Conservation (phyloP, 2,329 filamentous ascomycete genomes). For the Diaporthe amygdali region DNA sequence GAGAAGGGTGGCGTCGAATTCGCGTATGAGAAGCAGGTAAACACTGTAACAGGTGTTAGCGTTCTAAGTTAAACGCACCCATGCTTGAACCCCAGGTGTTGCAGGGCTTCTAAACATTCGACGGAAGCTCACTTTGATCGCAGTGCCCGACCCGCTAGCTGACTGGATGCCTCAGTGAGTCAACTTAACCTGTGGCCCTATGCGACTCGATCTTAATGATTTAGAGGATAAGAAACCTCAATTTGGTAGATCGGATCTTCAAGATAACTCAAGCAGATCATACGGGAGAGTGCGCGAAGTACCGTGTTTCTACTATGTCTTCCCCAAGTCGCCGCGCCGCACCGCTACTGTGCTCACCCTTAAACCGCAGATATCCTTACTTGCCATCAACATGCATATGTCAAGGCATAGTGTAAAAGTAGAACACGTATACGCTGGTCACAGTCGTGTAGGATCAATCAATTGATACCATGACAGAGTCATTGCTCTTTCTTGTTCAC, state of each 20-base stretch:
- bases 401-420: neutral
- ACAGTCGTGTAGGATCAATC: neutral
- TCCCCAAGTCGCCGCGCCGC: neutral
- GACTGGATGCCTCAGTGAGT: too few relatives aligned
- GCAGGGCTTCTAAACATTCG: neutral
- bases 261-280: neutral
- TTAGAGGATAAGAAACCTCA: neutral
- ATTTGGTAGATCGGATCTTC: neutral
- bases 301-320: neutral
- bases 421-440: neutral
- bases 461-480: neutral
- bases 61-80: neutral
- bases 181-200: too few relatives aligned
- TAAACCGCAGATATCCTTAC: neutral
- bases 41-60: conserved; percentile 1
- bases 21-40: neutral
- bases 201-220: neutral
- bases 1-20: neutral
- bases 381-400: too few relatives aligned
- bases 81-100: neutral
- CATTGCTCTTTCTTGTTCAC: neutral
- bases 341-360: neutral
- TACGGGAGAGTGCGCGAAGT: neutral
- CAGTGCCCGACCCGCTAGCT: neutral
- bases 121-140: neutral